These are phyloP conservation scores for Pseudogymnoascus sp. DNA, from an alignment of 2,329 filamentous ascomycete genomes.

Conservation along the genomic window DNA sequence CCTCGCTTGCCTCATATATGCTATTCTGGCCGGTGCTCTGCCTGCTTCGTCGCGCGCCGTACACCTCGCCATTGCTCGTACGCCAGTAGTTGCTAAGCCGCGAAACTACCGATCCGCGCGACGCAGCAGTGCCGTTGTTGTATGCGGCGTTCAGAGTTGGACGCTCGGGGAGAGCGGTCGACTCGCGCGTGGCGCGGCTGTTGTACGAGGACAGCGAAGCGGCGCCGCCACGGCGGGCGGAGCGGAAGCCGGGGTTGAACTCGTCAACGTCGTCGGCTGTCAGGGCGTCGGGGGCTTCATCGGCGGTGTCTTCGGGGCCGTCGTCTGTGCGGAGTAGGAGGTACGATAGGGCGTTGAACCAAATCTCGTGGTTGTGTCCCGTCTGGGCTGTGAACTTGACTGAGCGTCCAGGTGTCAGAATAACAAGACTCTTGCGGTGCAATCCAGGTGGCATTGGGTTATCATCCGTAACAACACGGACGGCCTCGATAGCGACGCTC, in stretches of 20 bases:
- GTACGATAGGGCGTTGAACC: slow-evolving; percentile 96
- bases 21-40: slow-evolving; percentile 35
- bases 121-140: slow-evolving; percentile 15
- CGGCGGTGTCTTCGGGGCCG: slow-evolving; percentile 48
- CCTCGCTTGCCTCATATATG: slow-evolving; percentile 48
- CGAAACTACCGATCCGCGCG: slow-evolving; percentile 36
- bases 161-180: slow-evolving; percentile 37
- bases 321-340: slow-evolving; percentile 71
- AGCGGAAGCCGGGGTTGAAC: slow-evolving; percentile 59
- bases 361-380: slow-evolving; percentile 90
- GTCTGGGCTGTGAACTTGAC: slow-evolving; percentile 94
- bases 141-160: slow-evolving; percentile 32
- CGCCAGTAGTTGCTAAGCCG: slow-evolving; percentile 52
- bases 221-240: slow-evolving; percentile 44
- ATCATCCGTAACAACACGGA: slow-evolving; percentile 85
- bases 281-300: slow-evolving; percentile 41
- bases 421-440: slow-evolving; percentile 85
- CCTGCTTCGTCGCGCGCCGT: slow-evolving; percentile 46
- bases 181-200: slow-evolving; percentile 61
- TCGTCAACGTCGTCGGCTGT: slow-evolving; percentile 61
- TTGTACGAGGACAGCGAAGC: slow-evolving; percentile 73
- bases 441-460: slow-evolving; percentile 93
- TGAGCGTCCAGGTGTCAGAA: slow-evolving; percentile 78
- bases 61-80: slow-evolving; percentile 25
- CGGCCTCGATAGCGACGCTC: slow-evolving; percentile 88